Evolutionary conservation across 2,329 filamentous ascomycete genomes (phyloP), one percentile per base, ranked within the genome.

Genomic region (Penicillium sp.): DNA sequence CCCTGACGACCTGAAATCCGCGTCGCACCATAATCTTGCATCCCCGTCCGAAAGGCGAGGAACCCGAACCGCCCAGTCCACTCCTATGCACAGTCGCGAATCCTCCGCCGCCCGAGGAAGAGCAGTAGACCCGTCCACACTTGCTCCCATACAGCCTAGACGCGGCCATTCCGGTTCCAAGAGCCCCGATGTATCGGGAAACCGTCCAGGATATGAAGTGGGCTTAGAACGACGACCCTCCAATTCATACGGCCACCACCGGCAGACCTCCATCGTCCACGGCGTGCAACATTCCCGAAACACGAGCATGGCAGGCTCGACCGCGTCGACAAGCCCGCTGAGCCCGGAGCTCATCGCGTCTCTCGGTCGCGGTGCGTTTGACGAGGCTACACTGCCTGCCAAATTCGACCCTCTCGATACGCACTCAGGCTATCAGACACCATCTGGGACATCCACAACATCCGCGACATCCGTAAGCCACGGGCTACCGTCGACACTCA

Each of bases 191-290:
- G 65, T 73, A 6, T 63, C 65, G 39, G 53, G 66, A 48, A 64
- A 56, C 44, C 72, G 74, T 38, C 56, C 66, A 58, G 68, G 66
- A 58, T 70, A 75, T 54, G 73, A 75, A 62, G 69, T 61, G 43
- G 64, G 63, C 51, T 61, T 76, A 54, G 75, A 78, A 64, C 68
- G 74, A 56, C 66, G 71, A 49, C 73, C 75, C 34, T 77, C 74
- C 6, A 75, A 74, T 55, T 82, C 81, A 14, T 88, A 97, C 79
- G 90, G 90, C 55, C 92, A 99, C 73, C 92, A 97, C 75, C 88
- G 94, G 51, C 92, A 99, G 77, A 96, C 93, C 0, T 97, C 93
- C 45, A 97, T 97, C 65, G 92, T 97, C 53, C 90, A 97, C 84
- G 93, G 94, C 50, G 74, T 96, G 63, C 92, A 96, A 72, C 94